Conservation (phyloP, 2,329 filamentous ascomycete genomes). For the Immersiporthe knoxdaviesiana region DNA sequence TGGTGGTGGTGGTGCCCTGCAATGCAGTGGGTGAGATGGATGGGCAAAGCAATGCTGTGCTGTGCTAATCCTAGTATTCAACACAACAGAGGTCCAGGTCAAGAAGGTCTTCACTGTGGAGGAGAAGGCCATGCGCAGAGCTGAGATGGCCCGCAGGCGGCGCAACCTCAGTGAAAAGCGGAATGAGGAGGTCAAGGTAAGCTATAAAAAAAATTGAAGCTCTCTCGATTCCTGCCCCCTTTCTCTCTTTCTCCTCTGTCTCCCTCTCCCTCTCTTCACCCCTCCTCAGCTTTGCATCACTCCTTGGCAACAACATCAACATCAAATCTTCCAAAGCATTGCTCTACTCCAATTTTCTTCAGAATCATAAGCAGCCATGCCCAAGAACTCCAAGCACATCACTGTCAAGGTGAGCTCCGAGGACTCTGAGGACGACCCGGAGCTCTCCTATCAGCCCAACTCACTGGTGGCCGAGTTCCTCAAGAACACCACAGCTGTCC, state of each 20-base stretch:
- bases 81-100: slow-evolving; percentile 57
- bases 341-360: background rate
- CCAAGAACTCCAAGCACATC: background rate
- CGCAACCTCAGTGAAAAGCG: slow-evolving; percentile 68
- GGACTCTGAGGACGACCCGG: background rate
- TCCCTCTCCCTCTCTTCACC: background rate
- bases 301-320: background rate
- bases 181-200: slow-evolving; percentile 66
- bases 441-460: background rate
- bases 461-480: background rate
- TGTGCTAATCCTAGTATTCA: background rate
- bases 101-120: slow-evolving; percentile 66
- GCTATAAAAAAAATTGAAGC: slow-evolving; percentile 14
- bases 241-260: background rate
- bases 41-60: background rate
- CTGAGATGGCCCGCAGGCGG: slow-evolving; percentile 64
- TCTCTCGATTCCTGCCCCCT: background rate
- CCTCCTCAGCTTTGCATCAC: background rate
- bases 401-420: background rate
- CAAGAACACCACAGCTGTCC: background rate
- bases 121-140: slow-evolving; percentile 63
- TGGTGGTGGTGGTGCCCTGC: background rate
- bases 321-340: no score
- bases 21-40: background rate
- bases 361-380: background rate